Base-by-base conservation (phyloP, 805 yeast genomes). In the Metschnikowia anglica region DNA sequence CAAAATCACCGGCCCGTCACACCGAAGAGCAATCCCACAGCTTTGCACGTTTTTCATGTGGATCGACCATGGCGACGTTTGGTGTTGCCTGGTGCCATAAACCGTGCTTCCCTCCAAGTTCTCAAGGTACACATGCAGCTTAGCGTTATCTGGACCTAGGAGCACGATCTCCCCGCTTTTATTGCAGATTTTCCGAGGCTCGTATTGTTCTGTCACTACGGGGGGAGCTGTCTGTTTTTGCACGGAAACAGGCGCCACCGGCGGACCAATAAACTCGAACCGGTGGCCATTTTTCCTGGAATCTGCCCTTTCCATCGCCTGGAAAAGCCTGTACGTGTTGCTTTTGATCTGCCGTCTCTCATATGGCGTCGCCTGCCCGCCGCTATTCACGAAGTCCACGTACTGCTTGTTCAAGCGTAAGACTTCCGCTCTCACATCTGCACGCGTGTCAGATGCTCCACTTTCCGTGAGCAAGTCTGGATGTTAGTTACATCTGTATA, bases 1-100 rank as follows among this genome's bases (percentile, higher is more conserved):
- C 9, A 62, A 38, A 37, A 59, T 59, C 1, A 68, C 52, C 3
- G 73, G 67, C 12, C 73, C 73, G 1, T 48, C 44, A 32, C 59
- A 52, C 2, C 41, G 29, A 1, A 67, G 23, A 3, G 33, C 23
- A 13, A 65, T 25, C 1, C 57, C 23, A 5, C 55, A 50, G 18
- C 52, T 21, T 3, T 5, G 12, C 3, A 55, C 64, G 3, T 44
- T 27, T 7, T 47, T 36, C 13, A 66, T 32, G 41, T 65, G 63
- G 6, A 62, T 45, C 4, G 70, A 59, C 5, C 48, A 34, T 19
- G 56, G 48, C n/a, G 12, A 19, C 20, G 19, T 12, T 32, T 34
- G 9, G 46, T 41, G 13, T n/a, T 37, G 13, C 46, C 30, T 11
- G 11, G 19, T 4, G 3, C 47, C 47, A 12, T 4, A 16, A 6